Evolutionary conservation across 192 early-diverging fungal species (phyloP).

Genomic region (Diversispora epigaea): DNA sequence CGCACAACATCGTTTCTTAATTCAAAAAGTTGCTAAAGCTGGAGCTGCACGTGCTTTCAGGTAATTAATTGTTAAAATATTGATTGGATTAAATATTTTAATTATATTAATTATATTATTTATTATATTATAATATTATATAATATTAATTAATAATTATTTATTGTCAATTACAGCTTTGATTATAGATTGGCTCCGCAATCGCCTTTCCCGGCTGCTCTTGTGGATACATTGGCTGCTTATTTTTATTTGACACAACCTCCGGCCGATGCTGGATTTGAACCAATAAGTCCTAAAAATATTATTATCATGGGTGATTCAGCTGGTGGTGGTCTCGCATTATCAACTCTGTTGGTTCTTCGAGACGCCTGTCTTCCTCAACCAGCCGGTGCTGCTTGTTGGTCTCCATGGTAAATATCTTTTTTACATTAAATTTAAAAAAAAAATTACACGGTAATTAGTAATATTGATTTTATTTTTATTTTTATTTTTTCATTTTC

Average conservation of each 20-base stretch:
- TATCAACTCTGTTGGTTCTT: slow-evolving; percentile 57
- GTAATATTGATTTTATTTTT: neutral
- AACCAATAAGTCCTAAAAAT: slow-evolving; percentile 52
- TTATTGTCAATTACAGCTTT: slow-evolving; percentile 29
- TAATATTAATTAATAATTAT: too few species aligned
- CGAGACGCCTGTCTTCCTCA: slow-evolving; percentile 55
- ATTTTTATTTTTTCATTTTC: neutral
- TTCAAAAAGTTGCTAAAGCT: slow-evolving; percentile 52
- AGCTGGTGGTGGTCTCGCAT: slow-evolving; percentile 64
- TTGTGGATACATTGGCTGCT: slow-evolving; percentile 78
- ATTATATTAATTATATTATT: neutral
- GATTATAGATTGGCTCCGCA: slow-evolving; percentile 85
- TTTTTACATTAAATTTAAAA: neutral
- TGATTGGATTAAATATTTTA: slow-evolving; percentile 32
- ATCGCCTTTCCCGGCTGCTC: slow-evolving; percentile 75
- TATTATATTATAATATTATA: too few species aligned
- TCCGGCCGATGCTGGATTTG: slow-evolving; percentile 46
- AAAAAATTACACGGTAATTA: too few species aligned
- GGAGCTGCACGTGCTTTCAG: slow-evolving; percentile 41
- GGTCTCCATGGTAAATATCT: slow-evolving; percentile 63
- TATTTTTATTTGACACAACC: slow-evolving; percentile 67
- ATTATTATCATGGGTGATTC: slow-evolving; percentile 71
- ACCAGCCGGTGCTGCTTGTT: slow-evolving; percentile 55
- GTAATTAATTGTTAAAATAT: slow-evolving; percentile 33
- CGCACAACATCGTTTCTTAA: slow-evolving; percentile 45